Evolutionary conservation across 2,329 filamentous ascomycete genomes (phyloP).

Genomic region (Aspergillus novoparasiticus): DNA sequence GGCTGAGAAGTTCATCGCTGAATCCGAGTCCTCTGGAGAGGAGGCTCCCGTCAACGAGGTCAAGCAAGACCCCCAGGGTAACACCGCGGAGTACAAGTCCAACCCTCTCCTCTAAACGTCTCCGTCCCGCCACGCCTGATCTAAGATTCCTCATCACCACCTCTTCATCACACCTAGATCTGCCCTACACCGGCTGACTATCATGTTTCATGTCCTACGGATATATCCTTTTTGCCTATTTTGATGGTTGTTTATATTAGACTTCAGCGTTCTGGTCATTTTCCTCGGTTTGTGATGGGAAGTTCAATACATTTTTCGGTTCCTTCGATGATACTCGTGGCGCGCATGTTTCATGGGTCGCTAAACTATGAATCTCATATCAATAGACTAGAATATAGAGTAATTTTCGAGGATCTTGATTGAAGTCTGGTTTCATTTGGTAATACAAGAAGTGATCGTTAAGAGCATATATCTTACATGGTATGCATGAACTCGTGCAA

Average conservation of each 20-base stretch:
- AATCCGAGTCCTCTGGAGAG: constrained; percentile 63
- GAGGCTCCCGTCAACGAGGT: constrained; percentile 40
- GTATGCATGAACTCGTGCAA: not conserved
- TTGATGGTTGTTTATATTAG: constrained; percentile 23
- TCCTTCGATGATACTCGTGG: constrained; percentile 6
- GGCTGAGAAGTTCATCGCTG: constrained; percentile 88
- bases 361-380: not conserved
- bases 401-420: constrained; percentile 6
- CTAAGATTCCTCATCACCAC: not conserved
- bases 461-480: not conserved
- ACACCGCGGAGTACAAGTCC: constrained; percentile 60
- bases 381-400: constrained; percentile 12
- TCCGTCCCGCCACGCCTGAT: not conserved
- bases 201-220: constrained; percentile 9
- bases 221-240: constrained; percentile 11
- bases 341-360: not conserved
- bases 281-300: constrained; percentile 6
- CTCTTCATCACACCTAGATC: constrained; percentile 1
- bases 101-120: constrained; percentile 63
- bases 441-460: not conserved
- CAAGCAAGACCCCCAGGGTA: constrained; percentile 50
- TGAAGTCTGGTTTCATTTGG: not conserved
- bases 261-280: constrained; percentile 21
- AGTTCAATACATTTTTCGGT: constrained; percentile 5
- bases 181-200: not conserved